Evolutionary conservation across 2,329 filamentous ascomycete genomes (phyloP).

Genomic region (Fusarium humuli): DNA sequence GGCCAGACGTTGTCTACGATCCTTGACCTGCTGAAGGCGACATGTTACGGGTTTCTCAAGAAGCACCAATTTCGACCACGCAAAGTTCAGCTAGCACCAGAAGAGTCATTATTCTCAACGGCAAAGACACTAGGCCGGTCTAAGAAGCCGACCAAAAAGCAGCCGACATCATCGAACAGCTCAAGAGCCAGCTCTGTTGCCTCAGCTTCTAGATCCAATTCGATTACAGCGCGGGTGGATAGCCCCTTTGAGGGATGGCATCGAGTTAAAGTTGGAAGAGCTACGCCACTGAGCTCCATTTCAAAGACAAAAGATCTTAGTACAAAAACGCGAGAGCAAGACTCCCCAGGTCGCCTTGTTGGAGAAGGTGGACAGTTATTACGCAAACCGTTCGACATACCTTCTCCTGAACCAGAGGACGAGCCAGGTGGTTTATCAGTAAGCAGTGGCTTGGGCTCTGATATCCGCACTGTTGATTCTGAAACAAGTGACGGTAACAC

Average conservation of each 20-base stretch:
- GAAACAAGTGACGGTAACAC: neutral
- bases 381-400: conserved; percentile 59
- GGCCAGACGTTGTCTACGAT: conserved; percentile 61
- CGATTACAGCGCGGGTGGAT: conserved; percentile 1
- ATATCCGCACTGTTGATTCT: neutral
- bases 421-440: neutral
- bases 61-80: conserved; percentile 76
- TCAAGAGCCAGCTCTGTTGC: conserved; percentile 30
- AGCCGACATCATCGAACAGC: conserved; percentile 8
- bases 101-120: conserved; percentile 45
- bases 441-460: neutral
- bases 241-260: conserved; percentile 55
- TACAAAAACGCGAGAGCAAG: conserved; percentile 5
- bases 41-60: conserved; percentile 80
- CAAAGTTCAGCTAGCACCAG: conserved; percentile 39
- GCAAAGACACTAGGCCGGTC: conserved; percentile 33
- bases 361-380: conserved; percentile 56
- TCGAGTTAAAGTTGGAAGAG: conserved; percentile 50
- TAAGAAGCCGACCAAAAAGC: conserved; percentile 30
- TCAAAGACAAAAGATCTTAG: neutral
- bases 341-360: conserved; percentile 48
- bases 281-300: conserved; percentile 7
- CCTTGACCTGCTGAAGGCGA: conserved; percentile 72
- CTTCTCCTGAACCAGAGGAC: conserved; percentile 29
- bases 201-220: conserved; percentile 8